Conservation (phyloP, 2,329 filamentous ascomycete species). For the Akanthomyces dipterigenus region DNA sequence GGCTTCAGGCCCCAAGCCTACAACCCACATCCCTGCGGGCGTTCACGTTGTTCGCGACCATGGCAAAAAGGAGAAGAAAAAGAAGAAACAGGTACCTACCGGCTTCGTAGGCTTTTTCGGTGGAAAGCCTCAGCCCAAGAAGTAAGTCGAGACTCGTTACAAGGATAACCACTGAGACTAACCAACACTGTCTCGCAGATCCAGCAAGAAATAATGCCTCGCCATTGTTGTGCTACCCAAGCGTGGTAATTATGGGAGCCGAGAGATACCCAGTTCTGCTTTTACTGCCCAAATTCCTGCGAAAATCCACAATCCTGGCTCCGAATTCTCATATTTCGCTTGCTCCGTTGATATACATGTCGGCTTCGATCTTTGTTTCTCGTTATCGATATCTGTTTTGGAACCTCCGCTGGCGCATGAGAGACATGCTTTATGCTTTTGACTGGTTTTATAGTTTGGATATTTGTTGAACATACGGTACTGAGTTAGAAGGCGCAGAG, state of each 20-base stretch:
- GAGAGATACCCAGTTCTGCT: background rate
- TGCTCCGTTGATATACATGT: background rate
- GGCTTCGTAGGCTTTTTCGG: conserved; percentile 21
- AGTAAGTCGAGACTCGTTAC: conserved; percentile 17
- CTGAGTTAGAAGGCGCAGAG: conserved; percentile 7
- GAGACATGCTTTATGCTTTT: background rate
- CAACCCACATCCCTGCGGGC: conserved; percentile 13
- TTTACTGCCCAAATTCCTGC: background rate
- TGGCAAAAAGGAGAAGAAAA: conserved; percentile 20
- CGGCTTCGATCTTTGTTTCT: background rate
- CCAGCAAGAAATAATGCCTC: conserved; percentile 6
- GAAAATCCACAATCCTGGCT: background rate
- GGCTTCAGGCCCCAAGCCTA: background rate
- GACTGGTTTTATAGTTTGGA: background rate
- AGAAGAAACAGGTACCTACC: conserved; percentile 15
- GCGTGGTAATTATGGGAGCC: background rate
- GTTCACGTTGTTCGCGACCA: conserved; percentile 18
- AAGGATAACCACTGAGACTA: background rate
- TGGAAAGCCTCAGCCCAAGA: conserved; percentile 24
- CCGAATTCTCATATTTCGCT: background rate
- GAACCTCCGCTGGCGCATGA: background rate
- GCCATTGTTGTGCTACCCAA: background rate
- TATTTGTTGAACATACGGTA: background rate
- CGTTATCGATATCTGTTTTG: background rate
- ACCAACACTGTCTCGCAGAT: background rate